phyloP scores from a whole-genome alignment of 306 rosid genomes.

The Citrullus mucosospermus region DNA sequence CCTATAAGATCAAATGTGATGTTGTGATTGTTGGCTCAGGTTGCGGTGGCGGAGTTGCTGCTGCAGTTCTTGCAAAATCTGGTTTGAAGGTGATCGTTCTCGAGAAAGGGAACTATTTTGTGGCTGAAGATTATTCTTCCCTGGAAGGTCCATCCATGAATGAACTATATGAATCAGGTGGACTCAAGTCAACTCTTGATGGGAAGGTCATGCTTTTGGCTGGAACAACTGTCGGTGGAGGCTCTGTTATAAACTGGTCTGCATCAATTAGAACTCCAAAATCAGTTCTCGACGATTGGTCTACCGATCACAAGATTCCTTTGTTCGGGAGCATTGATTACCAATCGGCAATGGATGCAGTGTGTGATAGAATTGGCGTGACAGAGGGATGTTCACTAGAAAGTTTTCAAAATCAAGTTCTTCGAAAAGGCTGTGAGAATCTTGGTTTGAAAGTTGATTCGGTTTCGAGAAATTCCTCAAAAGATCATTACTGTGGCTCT shows the following conservation, averaged over 20 bases:
- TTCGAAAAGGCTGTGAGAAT: slow-evolving; percentile 64
- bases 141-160: slow-evolving; percentile 68
- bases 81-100: slow-evolving; percentile 70
- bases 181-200: slow-evolving; percentile 43
- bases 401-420: slow-evolving; percentile 57
- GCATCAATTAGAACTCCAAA: slow-evolving; percentile 77
- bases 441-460: slow-evolving; percentile 54
- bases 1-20: slow-evolving; percentile 74
- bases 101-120: slow-evolving; percentile 85
- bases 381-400: slow-evolving; percentile 35
- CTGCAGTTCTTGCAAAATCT: slow-evolving; percentile 69
- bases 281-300: slow-evolving; percentile 63
- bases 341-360: slow-evolving; percentile 60
- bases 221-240: slow-evolving; percentile 93
- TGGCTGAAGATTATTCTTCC: slow-evolving; percentile 64
- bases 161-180: slow-evolving; percentile 61
- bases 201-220: slow-evolving; percentile 69
- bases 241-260: slow-evolving; percentile 90
- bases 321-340: slow-evolving; percentile 47
- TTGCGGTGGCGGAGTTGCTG: slow-evolving; percentile 96
- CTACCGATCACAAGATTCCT: slow-evolving; percentile 44
- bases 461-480: slow-evolving; percentile 56
- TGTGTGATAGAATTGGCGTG: slow-evolving; percentile 68
- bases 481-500: slow-evolving; percentile 71
- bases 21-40: slow-evolving; percentile 81